phyloP scores from a whole-genome alignment of 345 rosid species.

The Pugionium cornutum region DNA sequence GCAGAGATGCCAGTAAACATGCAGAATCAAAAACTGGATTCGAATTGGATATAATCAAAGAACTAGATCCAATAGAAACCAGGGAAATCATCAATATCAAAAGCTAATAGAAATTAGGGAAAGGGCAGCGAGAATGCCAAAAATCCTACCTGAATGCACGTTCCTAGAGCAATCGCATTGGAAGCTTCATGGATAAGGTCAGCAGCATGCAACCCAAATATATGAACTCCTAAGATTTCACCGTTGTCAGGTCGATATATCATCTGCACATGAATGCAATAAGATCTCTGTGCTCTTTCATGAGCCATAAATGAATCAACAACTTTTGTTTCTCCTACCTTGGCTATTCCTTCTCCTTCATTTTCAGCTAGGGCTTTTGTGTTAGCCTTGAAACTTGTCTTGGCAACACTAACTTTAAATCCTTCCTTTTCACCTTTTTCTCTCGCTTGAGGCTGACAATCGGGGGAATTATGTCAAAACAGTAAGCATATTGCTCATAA shows the following conservation, averaged over 20 bases:
- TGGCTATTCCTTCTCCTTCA: slow-evolving; percentile 97
- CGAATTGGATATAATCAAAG: background rate
- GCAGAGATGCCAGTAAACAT: slow-evolving; percentile 38
- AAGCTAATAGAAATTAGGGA: background rate
- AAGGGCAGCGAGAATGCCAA: slow-evolving; percentile 9
- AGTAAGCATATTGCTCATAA: background rate
- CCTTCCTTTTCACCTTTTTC: slow-evolving; percentile 92
- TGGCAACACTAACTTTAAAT: slow-evolving; percentile 79
- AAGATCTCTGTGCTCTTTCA: slow-evolving; percentile 28
- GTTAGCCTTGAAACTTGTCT: slow-evolving; percentile 99
- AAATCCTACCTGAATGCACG: slow-evolving; percentile 66
- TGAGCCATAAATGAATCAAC: slow-evolving; percentile 3
- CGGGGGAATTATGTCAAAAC: slow-evolving; percentile 5
- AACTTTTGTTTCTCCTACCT: slow-evolving; percentile 49
- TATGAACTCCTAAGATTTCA: slow-evolving; percentile 96
- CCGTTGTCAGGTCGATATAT: slow-evolving; percentile 97
- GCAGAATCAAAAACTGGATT: slow-evolving; percentile 23
- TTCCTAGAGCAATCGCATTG: slow-evolving; percentile 90
- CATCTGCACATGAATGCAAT: slow-evolving; percentile 53
- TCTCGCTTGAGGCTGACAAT: slow-evolving; percentile 91
- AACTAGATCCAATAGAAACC: background rate
- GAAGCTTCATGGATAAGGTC: slow-evolving; percentile 99
- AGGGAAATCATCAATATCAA: background rate
- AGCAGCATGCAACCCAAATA: slow-evolving; percentile 96
- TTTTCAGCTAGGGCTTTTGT: slow-evolving; percentile 98